phyloP scores from a whole-genome alignment of 1,284 basidiomycete species.

The Macrocystidia cucumis region DNA sequence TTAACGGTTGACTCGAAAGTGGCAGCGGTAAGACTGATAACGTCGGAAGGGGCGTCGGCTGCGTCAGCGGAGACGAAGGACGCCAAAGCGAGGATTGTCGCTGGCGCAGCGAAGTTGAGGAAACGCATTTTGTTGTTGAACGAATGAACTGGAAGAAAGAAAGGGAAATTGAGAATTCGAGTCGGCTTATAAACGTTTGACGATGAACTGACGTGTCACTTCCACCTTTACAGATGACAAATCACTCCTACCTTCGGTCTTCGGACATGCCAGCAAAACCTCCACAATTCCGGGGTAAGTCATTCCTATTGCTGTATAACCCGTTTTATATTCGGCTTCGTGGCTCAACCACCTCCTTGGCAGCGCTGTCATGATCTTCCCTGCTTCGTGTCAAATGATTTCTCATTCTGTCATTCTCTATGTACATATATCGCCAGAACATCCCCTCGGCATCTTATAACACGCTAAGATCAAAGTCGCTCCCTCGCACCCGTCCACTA shows the following conservation, averaged over 20 bases:
- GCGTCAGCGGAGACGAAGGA: constrained; percentile 44
- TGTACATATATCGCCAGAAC: constrained; percentile 1
- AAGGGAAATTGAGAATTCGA: constrained; percentile 4
- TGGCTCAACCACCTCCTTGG: not conserved
- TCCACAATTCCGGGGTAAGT: no score
- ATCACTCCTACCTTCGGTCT: no score
- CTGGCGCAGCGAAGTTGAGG: constrained; percentile 40
- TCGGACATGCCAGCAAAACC: no score
- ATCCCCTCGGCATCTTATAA: constrained; percentile 24
- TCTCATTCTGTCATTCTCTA: not conserved
- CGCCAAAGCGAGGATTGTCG: constrained; percentile 44
- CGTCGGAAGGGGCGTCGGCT: constrained; percentile 63
- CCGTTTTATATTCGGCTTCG: no score
- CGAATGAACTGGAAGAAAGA: constrained; percentile 16
- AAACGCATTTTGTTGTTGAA: constrained; percentile 57
- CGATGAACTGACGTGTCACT: constrained; percentile 36
- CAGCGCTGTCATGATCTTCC: constrained; percentile 10
- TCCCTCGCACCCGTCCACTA: constrained; percentile 58
- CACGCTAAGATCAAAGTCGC: constrained; percentile 55
- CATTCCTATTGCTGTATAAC: no score
- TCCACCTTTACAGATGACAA: no score
- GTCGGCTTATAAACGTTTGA: constrained; percentile 19
- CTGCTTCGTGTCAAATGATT: no score
- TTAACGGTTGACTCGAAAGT: constrained; percentile 70
- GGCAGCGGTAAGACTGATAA: constrained; percentile 64